phyloP scores from a whole-genome alignment of 495 filamentous ascomycete genomes.

The Penicillium cosmopolitanum region DNA sequence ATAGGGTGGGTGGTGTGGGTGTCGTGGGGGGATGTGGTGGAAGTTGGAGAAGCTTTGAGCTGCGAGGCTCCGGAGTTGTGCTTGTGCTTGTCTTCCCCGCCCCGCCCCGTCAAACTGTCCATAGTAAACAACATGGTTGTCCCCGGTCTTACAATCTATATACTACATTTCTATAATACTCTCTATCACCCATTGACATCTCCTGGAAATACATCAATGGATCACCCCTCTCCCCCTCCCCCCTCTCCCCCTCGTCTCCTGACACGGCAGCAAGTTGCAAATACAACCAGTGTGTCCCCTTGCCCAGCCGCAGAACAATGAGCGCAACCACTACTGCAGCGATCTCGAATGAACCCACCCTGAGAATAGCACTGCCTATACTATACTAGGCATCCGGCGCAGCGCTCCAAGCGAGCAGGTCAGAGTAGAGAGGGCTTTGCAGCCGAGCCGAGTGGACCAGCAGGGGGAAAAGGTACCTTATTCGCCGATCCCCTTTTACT shows the following conservation, averaged over 20 bases:
- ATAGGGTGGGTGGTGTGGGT: not conserved
- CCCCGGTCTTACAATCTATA: too few relatives aligned
- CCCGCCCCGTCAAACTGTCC: not conserved
- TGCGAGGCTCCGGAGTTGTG: slow-evolving; percentile 11
- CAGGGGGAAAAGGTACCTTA: slow-evolving; percentile 36
- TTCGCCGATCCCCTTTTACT: slow-evolving; percentile 39
- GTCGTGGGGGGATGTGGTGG: too few relatives aligned
- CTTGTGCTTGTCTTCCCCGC: not conserved
- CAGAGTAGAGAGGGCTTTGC: slow-evolving; percentile 1
- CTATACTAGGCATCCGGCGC: not conserved
- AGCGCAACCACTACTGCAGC: not conserved
- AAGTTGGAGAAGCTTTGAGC: slow-evolving; percentile 4
- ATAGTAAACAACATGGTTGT: too few relatives aligned
- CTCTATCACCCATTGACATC: too few relatives aligned
- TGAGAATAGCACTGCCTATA: not conserved
- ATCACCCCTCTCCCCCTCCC: too few relatives aligned
- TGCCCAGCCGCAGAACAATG: not conserved
- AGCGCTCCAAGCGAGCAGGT: not conserved
- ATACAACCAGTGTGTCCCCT: not conserved
- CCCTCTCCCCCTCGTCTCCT: not conserved
- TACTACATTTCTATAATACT: not conserved
- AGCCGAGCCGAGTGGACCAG: slow-evolving; percentile 25
- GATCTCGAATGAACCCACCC: not conserved
- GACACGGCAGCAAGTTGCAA: not conserved
- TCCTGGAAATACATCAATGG: too few relatives aligned